Percentiles rank a stretch among this genome's conserved stretches.
Conservation (phyloP, 108 stramenopile genomes). For the Fistulifera solaris region DNA sequence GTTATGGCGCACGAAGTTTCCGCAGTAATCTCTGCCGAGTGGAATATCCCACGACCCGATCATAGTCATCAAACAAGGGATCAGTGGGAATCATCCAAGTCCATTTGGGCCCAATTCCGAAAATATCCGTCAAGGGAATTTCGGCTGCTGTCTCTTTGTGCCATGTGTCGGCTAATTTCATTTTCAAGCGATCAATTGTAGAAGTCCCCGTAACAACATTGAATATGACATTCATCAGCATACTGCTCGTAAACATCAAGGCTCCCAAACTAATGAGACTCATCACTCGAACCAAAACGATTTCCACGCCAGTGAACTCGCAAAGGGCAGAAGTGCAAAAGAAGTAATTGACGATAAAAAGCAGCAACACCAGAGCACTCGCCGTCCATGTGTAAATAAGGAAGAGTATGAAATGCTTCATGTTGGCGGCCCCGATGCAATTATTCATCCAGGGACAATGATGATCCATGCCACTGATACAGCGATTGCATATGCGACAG, state of each 20-base stretch:
- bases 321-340: constrained; percentile 57
- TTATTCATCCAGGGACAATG: constrained; percentile 98
- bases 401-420: constrained; percentile 91
- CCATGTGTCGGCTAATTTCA: constrained; percentile 82
- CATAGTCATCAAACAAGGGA: constrained; percentile 83
- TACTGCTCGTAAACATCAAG: constrained; percentile 69
- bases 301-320: constrained; percentile 53
- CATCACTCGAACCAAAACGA: constrained; percentile 70
- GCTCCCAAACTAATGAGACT: constrained; percentile 49
- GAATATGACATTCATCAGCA: constrained; percentile 85
- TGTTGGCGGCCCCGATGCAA: constrained; percentile 66
- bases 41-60: constrained; percentile 71
- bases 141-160: constrained; percentile 70
- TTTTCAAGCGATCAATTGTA: constrained; percentile 85
- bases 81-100: constrained; percentile 78
- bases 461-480: constrained; percentile 91
- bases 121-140: constrained; percentile 73
- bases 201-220: constrained; percentile 83
- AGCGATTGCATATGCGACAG: constrained; percentile 93
- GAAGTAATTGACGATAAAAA: constrained; percentile 77
- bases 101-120: constrained; percentile 73
- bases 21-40: constrained; percentile 66
- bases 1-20: constrained; percentile 27
- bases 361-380: constrained; percentile 63
- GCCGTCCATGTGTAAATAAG: constrained; percentile 79